These are phyloP conservation scores for Tephrocybe rancida DNA, from an alignment of 768 basidiomycete genomes.

Conservation along the genomic window DNA sequence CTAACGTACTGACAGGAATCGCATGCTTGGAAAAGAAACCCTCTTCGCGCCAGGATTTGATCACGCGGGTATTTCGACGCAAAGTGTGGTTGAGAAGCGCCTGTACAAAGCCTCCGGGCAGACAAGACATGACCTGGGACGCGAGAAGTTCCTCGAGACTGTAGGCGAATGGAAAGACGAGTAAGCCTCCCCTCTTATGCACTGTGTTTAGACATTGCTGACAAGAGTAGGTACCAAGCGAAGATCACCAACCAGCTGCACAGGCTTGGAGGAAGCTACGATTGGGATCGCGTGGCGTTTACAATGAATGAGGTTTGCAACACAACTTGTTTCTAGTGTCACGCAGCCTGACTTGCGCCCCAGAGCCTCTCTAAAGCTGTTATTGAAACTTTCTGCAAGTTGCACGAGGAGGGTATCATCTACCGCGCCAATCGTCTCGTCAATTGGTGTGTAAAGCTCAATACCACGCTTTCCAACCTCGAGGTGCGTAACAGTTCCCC, in stretches of 20 bases:
- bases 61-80: constrained; percentile 98
- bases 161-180: constrained; percentile 98
- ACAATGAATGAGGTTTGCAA: constrained; percentile 84
- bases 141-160: constrained; percentile 86
- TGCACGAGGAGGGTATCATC: constrained; percentile 90
- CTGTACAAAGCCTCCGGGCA: constrained; percentile 80
- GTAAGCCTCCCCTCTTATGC: too few relatives aligned
- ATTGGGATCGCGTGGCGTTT: constrained; percentile 94
- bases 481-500: constrained; percentile 60
- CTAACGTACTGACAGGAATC: constrained; percentile 63
- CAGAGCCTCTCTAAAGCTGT: constrained; percentile 78
- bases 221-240: constrained; percentile 73
- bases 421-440: constrained; percentile 97
- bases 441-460: constrained; percentile 96
- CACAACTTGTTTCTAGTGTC: background rate
- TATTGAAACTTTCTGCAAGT: constrained; percentile 84
- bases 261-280: constrained; percentile 89
- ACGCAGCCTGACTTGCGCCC: constrained; percentile 32
- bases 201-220: background rate
- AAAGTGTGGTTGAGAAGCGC: constrained; percentile 95
- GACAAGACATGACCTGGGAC: constrained; percentile 92
- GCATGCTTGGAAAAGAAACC: constrained; percentile 92
- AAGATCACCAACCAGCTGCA: constrained; percentile 89
- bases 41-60: constrained; percentile 95
- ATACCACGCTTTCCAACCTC: constrained; percentile 97